Evolutionary conservation across 179 eudicot species (phyloP).

Genomic region (Camellia oleifera): DNA sequence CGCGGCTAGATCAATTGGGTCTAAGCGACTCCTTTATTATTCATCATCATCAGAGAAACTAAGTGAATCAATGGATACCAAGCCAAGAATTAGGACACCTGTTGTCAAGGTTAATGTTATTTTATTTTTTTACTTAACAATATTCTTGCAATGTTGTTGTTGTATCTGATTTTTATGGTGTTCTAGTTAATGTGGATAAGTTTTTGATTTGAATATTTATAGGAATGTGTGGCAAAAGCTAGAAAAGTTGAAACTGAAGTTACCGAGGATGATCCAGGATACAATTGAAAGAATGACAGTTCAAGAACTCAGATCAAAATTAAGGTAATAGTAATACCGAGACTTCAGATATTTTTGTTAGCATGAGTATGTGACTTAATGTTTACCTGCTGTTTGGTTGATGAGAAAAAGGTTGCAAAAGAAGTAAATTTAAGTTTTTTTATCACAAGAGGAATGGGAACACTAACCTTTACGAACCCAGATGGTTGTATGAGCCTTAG

Average conservation of each 20-base stretch:
- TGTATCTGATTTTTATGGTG: background rate
- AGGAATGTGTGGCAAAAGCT: conserved; percentile 30
- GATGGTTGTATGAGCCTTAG: background rate
- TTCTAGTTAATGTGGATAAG: background rate
- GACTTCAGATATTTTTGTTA: background rate
- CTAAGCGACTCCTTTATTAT: conserved; percentile 20
- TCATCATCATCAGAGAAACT: conserved; percentile 18
- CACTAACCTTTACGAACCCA: background rate
- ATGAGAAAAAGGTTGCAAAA: background rate
- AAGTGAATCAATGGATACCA: conserved; percentile 17
- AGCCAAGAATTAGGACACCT: conserved; percentile 21
- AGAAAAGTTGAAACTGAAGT: conserved; percentile 24
- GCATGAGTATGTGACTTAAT: conserved; percentile 8
- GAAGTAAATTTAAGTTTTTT: background rate
- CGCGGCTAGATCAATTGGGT: conserved; percentile 34
- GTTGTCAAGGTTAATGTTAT: conserved; percentile 27
- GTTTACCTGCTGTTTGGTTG: conserved; percentile 8
- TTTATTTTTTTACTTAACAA: background rate
- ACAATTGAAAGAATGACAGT: conserved; percentile 68
- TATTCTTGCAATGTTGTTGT: background rate
- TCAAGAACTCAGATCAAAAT: conserved; percentile 57
- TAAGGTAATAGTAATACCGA: conserved; percentile 47
- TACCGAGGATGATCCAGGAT: conserved; percentile 33
- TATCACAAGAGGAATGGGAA: background rate
- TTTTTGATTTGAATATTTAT: conserved; percentile 8